These are phyloP conservation scores for Multifurca ochricompacta DNA, from an alignment of 768 basidiomycete genomes.

Conservation along the genomic window DNA sequence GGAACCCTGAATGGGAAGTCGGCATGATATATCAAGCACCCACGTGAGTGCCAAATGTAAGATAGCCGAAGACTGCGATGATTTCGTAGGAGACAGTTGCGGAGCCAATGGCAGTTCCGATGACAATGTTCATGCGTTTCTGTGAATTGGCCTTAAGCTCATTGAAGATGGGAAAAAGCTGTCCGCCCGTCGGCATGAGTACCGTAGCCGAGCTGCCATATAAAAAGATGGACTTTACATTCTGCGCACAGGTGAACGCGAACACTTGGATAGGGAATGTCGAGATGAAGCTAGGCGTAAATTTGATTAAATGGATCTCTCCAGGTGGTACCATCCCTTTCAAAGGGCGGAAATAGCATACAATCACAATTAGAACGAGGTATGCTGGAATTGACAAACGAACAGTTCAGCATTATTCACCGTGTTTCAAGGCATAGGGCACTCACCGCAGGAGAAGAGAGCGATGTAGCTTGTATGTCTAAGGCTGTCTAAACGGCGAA, in stretches of 20 bases:
- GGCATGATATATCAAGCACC: conserved; percentile 17
- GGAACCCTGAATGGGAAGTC: background rate
- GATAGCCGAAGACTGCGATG: conserved; percentile 82
- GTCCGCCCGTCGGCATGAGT: conserved; percentile 11
- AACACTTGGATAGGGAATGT: conserved; percentile 93
- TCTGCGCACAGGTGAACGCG: conserved; percentile 89
- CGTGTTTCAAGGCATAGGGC: background rate
- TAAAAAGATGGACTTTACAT: conserved; percentile 43
- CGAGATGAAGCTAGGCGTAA: conserved; percentile 70
- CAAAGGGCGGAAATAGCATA: conserved; percentile 70
- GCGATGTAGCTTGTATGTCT: conserved; percentile 90
- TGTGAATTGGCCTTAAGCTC: conserved; percentile 81
- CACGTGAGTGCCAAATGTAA: conserved; percentile 87
- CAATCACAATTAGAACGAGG: conserved; percentile 69
- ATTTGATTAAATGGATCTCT: conserved; percentile 61
- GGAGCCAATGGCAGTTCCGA: conserved; percentile 78
- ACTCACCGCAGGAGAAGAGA: conserved; percentile 80
- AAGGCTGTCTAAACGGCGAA: conserved; percentile 76
- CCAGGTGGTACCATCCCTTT: conserved; percentile 56
- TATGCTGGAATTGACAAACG: conserved; percentile 41
- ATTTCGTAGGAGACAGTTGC: conserved; percentile 82
- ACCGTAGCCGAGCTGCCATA: background rate
- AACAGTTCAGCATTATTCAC: conserved; percentile 5
- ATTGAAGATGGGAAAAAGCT: conserved; percentile 94
- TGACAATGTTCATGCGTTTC: conserved; percentile 76